phyloP scores from a whole-genome alignment of 139 green algal species.

The Raphidocelis subcapitata region DNA sequence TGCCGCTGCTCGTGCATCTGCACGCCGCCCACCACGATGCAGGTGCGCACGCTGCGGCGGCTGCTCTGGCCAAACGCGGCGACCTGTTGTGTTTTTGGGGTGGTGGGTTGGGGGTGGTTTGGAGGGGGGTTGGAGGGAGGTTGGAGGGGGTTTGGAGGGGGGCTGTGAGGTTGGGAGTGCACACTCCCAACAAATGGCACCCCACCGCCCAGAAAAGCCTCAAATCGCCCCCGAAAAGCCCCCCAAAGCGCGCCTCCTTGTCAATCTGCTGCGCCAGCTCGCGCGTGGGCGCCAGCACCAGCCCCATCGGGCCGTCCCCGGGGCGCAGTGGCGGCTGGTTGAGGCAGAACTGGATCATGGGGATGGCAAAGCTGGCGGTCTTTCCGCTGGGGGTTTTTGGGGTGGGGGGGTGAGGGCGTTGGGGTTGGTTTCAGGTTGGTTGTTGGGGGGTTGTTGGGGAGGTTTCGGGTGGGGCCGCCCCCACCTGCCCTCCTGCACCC shows the following conservation, averaged over 20 bases:
- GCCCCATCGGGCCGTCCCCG: constrained; percentile 85
- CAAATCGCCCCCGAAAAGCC: not conserved
- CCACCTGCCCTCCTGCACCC: too few species aligned
- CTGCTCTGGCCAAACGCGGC: constrained; percentile 62
- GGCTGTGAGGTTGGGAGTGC: constrained; percentile 52
- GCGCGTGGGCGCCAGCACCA: constrained; percentile 98
- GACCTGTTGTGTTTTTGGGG: constrained; percentile 10
- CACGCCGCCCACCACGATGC: constrained; percentile 69
- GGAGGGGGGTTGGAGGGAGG: too few species aligned
- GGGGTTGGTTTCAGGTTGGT: too few species aligned
- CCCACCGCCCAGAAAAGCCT: not conserved
- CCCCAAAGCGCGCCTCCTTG: constrained; percentile 88
- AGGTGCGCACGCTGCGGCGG: constrained; percentile 53
- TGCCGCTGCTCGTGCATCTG: constrained; percentile 76
- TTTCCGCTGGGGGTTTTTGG: too few species aligned
- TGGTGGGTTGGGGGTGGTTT: too few species aligned
- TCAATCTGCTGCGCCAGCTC: constrained; percentile 99
- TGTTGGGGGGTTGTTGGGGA: too few species aligned
- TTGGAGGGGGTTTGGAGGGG: too few species aligned
- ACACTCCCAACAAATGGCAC: constrained; percentile 20
- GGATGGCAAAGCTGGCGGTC: constrained; percentile 81
- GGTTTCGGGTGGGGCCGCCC: too few species aligned
- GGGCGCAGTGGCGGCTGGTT: constrained; percentile 54
- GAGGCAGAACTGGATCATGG: constrained; percentile 89
- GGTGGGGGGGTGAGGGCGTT: too few species aligned